Conservation (phyloP, 768 basidiomycete genomes). For the Coprinopsis cinerea region DNA sequence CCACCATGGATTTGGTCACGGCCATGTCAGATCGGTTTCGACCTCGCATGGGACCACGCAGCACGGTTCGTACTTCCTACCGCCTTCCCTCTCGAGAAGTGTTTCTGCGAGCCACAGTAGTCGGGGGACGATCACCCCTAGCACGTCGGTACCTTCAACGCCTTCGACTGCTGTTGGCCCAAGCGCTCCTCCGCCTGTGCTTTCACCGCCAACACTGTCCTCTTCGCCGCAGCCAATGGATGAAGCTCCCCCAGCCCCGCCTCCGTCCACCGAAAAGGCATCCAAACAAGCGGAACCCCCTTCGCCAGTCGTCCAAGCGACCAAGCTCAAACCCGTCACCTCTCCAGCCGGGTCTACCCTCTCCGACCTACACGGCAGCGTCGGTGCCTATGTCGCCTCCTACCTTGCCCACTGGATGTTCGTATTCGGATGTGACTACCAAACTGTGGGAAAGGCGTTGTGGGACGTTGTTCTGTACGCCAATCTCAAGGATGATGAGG, state of each 20-base stretch:
- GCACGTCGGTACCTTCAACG: neutral
- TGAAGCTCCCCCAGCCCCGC: neutral
- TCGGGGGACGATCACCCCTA: neutral
- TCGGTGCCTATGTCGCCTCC: constrained; percentile 35
- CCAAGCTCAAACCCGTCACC: too few relatives aligned
- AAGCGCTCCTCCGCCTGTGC: neutral
- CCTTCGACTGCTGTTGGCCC: neutral
- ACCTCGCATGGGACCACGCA: neutral
- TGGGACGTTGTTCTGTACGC: constrained; percentile 9
- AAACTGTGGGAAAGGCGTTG: constrained; percentile 34
- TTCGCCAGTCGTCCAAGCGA: too few relatives aligned
- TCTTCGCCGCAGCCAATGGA: neutral
- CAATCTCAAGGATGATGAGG: constrained; percentile 2
- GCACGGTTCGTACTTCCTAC: neutral
- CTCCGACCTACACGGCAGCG: constrained; percentile 34
- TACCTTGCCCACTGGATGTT: constrained; percentile 41
- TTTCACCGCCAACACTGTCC: neutral
- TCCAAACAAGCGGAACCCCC: too few relatives aligned
- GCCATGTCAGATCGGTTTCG: neutral
- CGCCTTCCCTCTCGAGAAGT: constrained; percentile 2
- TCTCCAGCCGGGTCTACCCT: constrained; percentile 32
- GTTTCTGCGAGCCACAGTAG: neutral
- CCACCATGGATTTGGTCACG: neutral
- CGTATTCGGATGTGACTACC: constrained; percentile 36
- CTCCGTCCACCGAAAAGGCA: too few relatives aligned